Percentiles rank a stretch among this genome's conserved stretches.
Conservation (phyloP, 331 rosid species). For the Stylosanthes scabra region DNA sequence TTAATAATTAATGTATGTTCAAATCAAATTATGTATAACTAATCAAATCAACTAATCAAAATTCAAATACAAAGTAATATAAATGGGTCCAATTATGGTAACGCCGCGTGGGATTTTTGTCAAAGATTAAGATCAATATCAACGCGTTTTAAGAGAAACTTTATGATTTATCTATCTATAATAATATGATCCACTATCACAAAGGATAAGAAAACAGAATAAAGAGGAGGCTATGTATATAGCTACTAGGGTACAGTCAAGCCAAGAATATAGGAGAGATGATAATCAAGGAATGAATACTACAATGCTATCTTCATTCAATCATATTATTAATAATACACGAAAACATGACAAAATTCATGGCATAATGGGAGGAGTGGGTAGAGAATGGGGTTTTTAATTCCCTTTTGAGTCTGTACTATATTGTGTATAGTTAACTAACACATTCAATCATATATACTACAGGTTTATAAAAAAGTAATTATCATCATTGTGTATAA, state of each 20-base stretch:
- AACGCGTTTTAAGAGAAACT: constrained; percentile 56
- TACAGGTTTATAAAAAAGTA: no score
- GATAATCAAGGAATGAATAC: constrained; percentile 42
- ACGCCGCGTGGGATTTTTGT: constrained; percentile 62
- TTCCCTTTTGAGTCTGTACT: not conserved
- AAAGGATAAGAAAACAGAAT: constrained; percentile 32
- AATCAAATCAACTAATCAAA: not conserved
- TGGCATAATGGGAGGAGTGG: constrained; percentile 54
- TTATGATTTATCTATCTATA: constrained; percentile 14
- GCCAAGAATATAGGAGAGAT: constrained; percentile 41
- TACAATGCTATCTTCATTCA: constrained; percentile 42
- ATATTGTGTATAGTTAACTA: no score
- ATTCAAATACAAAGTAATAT: constrained; percentile 38
- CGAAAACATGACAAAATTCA: constrained; percentile 64
- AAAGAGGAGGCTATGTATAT: constrained; percentile 25
- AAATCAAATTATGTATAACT: not conserved
- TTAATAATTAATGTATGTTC: not conserved
- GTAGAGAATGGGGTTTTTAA: constrained; percentile 7
- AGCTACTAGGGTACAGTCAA: constrained; percentile 44
- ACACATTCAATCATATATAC: no score
- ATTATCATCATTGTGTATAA: no score
- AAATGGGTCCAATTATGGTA: constrained; percentile 39
- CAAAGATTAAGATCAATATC: constrained; percentile 58
- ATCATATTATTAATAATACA: constrained; percentile 36
- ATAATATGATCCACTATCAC: constrained; percentile 11